Evolutionary conservation across 768 basidiomycete species (phyloP), one percentile per base, ranked within the genome.

Genomic region (Hydnomerulius pinastri): DNA sequence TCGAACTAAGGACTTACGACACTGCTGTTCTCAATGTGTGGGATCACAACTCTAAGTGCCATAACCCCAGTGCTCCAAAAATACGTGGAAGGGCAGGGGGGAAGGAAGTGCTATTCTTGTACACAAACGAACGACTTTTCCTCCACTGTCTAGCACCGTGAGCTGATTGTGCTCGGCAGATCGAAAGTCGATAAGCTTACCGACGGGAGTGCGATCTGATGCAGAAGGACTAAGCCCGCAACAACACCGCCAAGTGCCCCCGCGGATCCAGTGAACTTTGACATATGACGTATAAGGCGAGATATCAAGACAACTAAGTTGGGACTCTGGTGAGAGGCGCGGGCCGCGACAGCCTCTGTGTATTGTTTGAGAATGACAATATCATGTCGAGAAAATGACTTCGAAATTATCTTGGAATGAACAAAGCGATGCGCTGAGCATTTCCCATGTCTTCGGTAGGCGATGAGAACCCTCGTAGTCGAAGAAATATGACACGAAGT

Each of bases 161-260:
- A 18, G 6, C 9, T 13, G 23, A 42, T 23, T 30, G 28, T 17
- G 20, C 12, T 43, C 23, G 27, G 40, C 18, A 21, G 23, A 50
- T 37, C 35, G 13, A 3, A 24, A 38, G 27, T 27, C n/a, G 25
- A 24, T 15, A 8, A 41, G 6, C 39, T 41, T 41, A 23, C 23
- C 13, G 25, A 41, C 12, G 39, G 12, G 23, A 27, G 18, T 25
- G 17, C 33, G 17, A 12, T 12, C 17, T 13, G 12, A 35, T 25
- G 8, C 25, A 15, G 11, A 4, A 37, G 15, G 21, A 24, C 29
- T 13, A 33, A 32, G 20, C 39, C 40, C 54, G 50, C 50, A 33
- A 35, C 42, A 45, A 49, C 39, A 36, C 55, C 55, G n/a, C 36
- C n/a, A n/a, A n/a, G n/a, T 18, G 38, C 33, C 23, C 43, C 62